These are phyloP conservation scores for Porogramme epimiltina DNA, from an alignment of 1,284 basidiomycete genomes.

Conservation along the genomic window DNA sequence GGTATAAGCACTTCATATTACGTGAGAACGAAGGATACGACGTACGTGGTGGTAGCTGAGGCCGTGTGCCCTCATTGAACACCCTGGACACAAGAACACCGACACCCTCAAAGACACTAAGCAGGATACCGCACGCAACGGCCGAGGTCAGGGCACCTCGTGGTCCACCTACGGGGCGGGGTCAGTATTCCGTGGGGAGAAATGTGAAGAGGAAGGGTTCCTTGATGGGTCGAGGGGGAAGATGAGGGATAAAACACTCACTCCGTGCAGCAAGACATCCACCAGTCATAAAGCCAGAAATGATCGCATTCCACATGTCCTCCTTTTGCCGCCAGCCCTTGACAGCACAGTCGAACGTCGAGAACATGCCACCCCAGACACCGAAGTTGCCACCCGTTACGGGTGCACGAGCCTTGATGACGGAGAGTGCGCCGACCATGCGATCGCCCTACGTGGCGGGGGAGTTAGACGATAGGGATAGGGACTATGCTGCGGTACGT, in stretches of 20 bases:
- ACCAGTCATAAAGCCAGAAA: slow-evolving; percentile 98
- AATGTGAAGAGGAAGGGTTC: background rate
- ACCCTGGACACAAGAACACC: slow-evolving; percentile 85
- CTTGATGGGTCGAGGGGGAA: background rate
- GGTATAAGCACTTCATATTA: background rate
- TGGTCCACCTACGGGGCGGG: slow-evolving; percentile 73
- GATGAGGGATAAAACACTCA: slow-evolving; percentile 46
- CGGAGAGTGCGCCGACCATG: slow-evolving; percentile 90
- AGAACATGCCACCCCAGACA: slow-evolving; percentile 98
- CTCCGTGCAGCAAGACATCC: slow-evolving; percentile 94
- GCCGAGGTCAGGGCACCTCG: slow-evolving; percentile 89
- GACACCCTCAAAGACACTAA: slow-evolving; percentile 96
- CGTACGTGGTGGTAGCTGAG: slow-evolving; percentile 59
- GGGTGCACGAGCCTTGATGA: slow-evolving; percentile 97
- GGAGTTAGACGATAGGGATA: background rate
- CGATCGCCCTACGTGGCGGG: slow-evolving; percentile 77
- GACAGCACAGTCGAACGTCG: slow-evolving; percentile 96
- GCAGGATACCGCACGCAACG: slow-evolving; percentile 93
- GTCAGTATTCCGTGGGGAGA: slow-evolving; percentile 14
- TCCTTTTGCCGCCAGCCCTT: slow-evolving; percentile 98
- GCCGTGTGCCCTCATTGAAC: slow-evolving; percentile 81
- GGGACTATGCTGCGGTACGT: slow-evolving; percentile 33
- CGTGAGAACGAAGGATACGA: background rate
- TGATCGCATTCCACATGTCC: slow-evolving; percentile 99
- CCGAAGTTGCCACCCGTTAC: slow-evolving; percentile 98